Evolutionary conservation across 2,329 filamentous ascomycete genomes (phyloP).

Genomic region (Fusarium bulbicola): DNA sequence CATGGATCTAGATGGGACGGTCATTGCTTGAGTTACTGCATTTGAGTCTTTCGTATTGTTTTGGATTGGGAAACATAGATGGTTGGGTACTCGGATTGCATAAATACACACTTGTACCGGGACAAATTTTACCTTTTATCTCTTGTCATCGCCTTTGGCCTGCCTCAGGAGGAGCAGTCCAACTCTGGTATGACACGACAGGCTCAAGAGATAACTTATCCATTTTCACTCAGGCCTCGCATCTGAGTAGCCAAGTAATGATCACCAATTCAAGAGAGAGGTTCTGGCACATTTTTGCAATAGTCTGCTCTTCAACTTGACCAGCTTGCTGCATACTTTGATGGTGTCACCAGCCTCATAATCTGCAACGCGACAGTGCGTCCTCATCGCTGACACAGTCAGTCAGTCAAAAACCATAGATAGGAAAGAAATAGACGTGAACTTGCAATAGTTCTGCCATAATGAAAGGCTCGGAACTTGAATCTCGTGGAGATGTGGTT

Average conservation of each 20-base stretch:
- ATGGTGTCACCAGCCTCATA: too few relatives aligned
- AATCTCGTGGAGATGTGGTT: not conserved
- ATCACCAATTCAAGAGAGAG: fast-evolving
- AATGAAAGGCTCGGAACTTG: not conserved
- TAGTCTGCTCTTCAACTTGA: not conserved
- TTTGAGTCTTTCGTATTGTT: not conserved
- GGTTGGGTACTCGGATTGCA: not conserved
- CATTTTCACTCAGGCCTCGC: fast-evolving
- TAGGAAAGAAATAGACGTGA: fast-evolving
- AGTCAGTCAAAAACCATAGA: too few relatives aligned
- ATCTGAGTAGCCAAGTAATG: not conserved
- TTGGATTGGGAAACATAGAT: not conserved
- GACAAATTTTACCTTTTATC: fast-evolving
- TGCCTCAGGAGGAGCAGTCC: not conserved
- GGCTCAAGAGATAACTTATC: not conserved
- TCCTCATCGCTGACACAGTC: not conserved
- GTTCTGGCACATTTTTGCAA: fast-evolving
- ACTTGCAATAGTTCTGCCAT: too few relatives aligned
- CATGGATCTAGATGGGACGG: not conserved
- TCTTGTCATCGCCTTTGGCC: not conserved
- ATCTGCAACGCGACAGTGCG: not conserved
- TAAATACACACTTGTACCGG: not conserved
- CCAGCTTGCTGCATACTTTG: too few relatives aligned
- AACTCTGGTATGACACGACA: not conserved
- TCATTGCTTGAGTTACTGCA: not conserved